A percentile compares a stretch with the other conserved stretches of the same genome.
Conservation (phyloP, 345 rosid genomes). For the Jatropha curcas region DNA sequence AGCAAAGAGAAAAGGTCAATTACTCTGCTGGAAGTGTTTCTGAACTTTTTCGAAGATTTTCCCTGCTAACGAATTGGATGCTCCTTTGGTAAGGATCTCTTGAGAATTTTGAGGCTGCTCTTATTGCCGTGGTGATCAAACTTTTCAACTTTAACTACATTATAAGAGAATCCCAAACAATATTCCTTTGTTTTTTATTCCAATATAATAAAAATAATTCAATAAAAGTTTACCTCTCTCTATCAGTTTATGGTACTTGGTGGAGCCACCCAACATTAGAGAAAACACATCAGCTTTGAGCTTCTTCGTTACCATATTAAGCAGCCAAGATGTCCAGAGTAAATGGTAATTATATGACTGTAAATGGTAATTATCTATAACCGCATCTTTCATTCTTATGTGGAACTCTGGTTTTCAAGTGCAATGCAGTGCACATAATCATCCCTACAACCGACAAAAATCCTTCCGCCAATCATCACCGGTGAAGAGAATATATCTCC, state of each 20-base stretch:
- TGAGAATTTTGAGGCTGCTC: background rate
- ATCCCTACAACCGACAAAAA: conserved; percentile 90
- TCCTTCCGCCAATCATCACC: conserved; percentile 82
- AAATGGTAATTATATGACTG: background rate
- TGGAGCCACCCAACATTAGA: background rate
- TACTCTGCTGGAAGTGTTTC: background rate
- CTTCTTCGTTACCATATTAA: background rate
- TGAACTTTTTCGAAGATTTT: background rate
- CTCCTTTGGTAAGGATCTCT: background rate
- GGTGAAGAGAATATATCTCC: conserved; percentile 91
- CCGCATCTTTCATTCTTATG: conserved; percentile 3
- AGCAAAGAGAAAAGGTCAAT: too few species aligned
- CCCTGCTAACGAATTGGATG: background rate
- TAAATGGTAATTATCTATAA: background rate
- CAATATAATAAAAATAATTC: background rate
- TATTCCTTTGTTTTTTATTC: background rate
- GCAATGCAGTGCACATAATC: conserved; percentile 67
- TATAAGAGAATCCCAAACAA: background rate
- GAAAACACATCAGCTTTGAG: background rate
- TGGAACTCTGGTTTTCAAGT: background rate
- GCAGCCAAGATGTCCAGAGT: background rate
- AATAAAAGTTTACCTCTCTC: background rate
- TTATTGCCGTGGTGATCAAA: background rate
- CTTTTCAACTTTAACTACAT: background rate
- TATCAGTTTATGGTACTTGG: background rate